phyloP scores from a whole-genome alignment of 129 eudicot species.

The Dittrichia graveolens region DNA sequence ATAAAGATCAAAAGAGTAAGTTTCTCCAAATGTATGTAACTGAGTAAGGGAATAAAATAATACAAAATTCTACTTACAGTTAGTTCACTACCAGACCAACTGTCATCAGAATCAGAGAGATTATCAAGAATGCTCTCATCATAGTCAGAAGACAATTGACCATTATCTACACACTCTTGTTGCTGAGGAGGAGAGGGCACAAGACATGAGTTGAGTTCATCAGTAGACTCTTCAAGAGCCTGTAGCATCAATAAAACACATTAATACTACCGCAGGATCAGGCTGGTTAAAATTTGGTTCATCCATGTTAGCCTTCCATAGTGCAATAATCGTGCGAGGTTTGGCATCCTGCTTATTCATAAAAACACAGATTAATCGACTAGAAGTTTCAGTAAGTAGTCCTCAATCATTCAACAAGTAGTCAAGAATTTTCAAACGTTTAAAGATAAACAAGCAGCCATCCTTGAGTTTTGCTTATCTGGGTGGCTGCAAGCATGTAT shows the following conservation, averaged over 20 bases:
- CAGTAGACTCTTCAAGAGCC: slow-evolving; percentile 61
- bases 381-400: not conserved
- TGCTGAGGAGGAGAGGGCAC: slow-evolving; percentile 34
- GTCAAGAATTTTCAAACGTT: not conserved
- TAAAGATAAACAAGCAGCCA: slow-evolving; percentile 10
- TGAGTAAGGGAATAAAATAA: too few relatives aligned
- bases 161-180: slow-evolving; percentile 48
- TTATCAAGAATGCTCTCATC: slow-evolving; percentile 61
- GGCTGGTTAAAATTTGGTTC: slow-evolving; percentile 71
- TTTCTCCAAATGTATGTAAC: not conserved
- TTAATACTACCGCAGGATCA: slow-evolving; percentile 60
- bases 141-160: slow-evolving; percentile 63
- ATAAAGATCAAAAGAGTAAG: not conserved
- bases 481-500: slow-evolving; percentile 6
- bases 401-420: not conserved
- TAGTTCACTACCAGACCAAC: slow-evolving; percentile 57
- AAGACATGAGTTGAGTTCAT: slow-evolving; percentile 32
- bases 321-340: slow-evolving; percentile 67
- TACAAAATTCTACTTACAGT: slow-evolving; percentile 35
- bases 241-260: slow-evolving; percentile 32
- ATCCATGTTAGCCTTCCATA: slow-evolving; percentile 89
- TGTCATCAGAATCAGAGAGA: slow-evolving; percentile 62
- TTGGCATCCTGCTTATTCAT: slow-evolving; percentile 71
- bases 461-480: slow-evolving; percentile 3
- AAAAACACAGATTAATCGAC: slow-evolving; percentile 16